phyloP scores from a whole-genome alignment of 768 basidiomycete species.

The Cubamyces lactineus region DNA sequence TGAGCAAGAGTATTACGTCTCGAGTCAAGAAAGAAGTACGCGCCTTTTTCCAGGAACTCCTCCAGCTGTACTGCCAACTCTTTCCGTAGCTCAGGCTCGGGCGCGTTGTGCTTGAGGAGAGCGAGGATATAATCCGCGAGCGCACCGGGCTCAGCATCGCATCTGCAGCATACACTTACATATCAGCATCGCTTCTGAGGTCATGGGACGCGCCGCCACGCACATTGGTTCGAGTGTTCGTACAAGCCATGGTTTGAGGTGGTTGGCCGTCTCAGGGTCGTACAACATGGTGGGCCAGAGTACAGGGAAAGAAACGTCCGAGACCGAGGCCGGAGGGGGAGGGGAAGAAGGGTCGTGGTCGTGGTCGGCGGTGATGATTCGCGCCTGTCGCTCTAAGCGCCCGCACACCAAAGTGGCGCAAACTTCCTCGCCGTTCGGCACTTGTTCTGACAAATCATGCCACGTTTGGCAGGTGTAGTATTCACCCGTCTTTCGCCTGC shows the following conservation, averaged over 20 bases:
- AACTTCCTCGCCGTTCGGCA: conserved; percentile 25
- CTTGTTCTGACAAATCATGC: conserved; percentile 19
- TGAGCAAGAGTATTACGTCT: conserved; percentile 24
- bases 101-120: conserved; percentile 85
- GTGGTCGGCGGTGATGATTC: conserved; percentile 22
- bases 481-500: background rate
- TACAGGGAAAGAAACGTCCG: conserved; percentile 1
- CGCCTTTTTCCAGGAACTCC: conserved; percentile 93
- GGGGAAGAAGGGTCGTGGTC: conserved; percentile 10
- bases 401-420: conserved; percentile 21
- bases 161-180: conserved; percentile 52
- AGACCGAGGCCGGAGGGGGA: conserved; percentile 5
- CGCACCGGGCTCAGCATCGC: conserved; percentile 93
- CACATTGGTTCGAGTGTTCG: conserved; percentile 91
- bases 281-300: conserved; percentile 55
- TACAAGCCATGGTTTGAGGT: conserved; percentile 88
- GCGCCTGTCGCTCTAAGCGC: conserved; percentile 4
- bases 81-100: conserved; percentile 79
- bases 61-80: conserved; percentile 78
- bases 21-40: conserved; percentile 24
- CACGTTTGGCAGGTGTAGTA: conserved; percentile 16
- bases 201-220: conserved; percentile 32
- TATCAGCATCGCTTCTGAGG: conserved; percentile 2
- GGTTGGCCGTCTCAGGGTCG: conserved; percentile 62
- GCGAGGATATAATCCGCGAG: conserved; percentile 95